These are phyloP conservation scores for Leccinum fuscescens DNA, from an alignment of 1,284 basidiomycete genomes.

Conservation along the genomic window DNA sequence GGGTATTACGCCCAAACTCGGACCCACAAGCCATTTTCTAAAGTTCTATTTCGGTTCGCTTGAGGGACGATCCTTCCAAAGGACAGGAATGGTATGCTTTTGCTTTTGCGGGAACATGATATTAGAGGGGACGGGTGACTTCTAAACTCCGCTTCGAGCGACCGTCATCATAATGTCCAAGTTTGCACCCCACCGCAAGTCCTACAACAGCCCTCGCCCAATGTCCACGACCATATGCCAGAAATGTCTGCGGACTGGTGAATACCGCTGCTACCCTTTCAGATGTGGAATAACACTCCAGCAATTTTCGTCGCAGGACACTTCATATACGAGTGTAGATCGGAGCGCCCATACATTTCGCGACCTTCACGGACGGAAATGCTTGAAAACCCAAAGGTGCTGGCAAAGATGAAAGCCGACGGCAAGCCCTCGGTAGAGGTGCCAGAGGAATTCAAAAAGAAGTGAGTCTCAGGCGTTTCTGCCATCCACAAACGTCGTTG, in stretches of 20 bases:
- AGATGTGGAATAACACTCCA: neutral
- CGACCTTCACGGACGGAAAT: conserved; percentile 75
- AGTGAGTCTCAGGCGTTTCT: conserved; percentile 43
- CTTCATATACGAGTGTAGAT: conserved; percentile 79
- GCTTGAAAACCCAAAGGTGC: conserved; percentile 65
- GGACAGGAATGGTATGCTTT: conserved; percentile 15
- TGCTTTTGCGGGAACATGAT: neutral
- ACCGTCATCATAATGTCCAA: conserved; percentile 60
- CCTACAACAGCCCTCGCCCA: conserved; percentile 58
- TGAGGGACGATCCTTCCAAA: conserved; percentile 16
- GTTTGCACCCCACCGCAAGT: conserved; percentile 69
- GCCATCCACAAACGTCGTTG: neutral
- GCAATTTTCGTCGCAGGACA: conserved; percentile 51
- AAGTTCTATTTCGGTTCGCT: neutral
- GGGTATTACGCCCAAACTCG: neutral
- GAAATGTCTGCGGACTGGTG: conserved; percentile 70
- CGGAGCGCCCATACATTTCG: conserved; percentile 66
- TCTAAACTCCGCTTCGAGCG: conserved; percentile 17
- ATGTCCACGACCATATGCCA: conserved; percentile 70
- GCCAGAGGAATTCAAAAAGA: conserved; percentile 77
- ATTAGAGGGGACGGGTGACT: neutral
- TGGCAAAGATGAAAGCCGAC: conserved; percentile 62
- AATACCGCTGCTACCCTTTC: conserved; percentile 11
- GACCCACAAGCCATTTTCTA: conserved; percentile 2
- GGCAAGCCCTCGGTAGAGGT: conserved; percentile 72